These are phyloP conservation scores for Porphyrellus sp. DNA, from an alignment of 1,284 basidiomycete genomes.

Conservation along the genomic window DNA sequence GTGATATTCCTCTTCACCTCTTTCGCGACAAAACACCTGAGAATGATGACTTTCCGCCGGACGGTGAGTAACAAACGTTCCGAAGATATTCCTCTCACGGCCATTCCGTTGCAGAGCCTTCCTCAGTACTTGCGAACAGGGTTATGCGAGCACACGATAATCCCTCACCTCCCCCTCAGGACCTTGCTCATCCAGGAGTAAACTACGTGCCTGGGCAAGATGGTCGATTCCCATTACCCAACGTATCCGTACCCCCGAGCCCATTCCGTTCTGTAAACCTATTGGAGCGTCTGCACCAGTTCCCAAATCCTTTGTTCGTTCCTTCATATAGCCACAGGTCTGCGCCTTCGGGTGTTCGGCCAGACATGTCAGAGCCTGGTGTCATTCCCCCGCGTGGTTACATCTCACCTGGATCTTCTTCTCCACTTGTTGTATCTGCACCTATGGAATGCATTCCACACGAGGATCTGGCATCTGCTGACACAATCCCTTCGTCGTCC, in stretches of 20 bases:
- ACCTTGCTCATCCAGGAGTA: conserved; percentile 26
- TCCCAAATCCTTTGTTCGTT: conserved; percentile 5
- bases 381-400: conserved; percentile 30
- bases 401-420: conserved; percentile 44
- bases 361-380: conserved; percentile 1
- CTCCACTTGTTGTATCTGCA: conserved; percentile 19
- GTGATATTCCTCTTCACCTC: conserved; percentile 31
- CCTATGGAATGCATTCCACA: conserved; percentile 3
- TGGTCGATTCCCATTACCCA: conserved; percentile 15
- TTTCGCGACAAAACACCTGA: conserved; percentile 47
- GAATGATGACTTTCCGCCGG: conserved; percentile 37
- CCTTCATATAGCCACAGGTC: not conserved
- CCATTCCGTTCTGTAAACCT: conserved; percentile 36
- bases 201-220: conserved; percentile 19
- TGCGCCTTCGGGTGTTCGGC: conserved; percentile 2
- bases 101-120: conserved; percentile 48
- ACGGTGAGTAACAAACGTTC: conserved; percentile 40
- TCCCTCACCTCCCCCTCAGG: conserved; percentile 68
- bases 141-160: conserved; percentile 68
- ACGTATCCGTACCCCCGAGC: conserved; percentile 25
- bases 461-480: conserved; percentile 4
- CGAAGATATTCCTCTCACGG: conserved; percentile 7
- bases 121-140: conserved; percentile 58
- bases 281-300: conserved; percentile 28
- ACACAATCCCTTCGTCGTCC: conserved; percentile 14